Percentiles rank a stretch among this genome's conserved stretches.
phyloP scores from a whole-genome alignment of 306 rosid genomes.

The Rosa multiflora region DNA sequence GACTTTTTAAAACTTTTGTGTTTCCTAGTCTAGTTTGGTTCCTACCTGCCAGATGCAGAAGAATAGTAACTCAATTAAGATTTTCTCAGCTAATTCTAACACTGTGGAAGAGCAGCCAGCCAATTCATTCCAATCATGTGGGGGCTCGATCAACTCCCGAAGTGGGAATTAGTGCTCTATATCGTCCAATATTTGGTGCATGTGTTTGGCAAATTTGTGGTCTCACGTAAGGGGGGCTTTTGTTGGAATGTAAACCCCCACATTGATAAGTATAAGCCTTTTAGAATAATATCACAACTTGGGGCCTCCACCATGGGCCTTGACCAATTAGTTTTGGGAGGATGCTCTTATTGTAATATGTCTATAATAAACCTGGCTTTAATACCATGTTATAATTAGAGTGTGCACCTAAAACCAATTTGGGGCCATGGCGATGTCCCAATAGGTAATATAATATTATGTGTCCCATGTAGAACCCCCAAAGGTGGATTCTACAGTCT shows the following conservation, averaged over 20 bases:
- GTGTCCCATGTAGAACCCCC: background rate
- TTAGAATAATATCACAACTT: background rate
- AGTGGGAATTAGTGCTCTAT: background rate
- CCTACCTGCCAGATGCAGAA: slow-evolving; percentile 2
- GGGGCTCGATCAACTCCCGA: background rate
- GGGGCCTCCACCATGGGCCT: background rate
- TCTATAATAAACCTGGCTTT: background rate
- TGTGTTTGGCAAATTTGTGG: background rate
- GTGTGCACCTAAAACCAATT: background rate
- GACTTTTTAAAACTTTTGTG: background rate
- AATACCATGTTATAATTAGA: background rate
- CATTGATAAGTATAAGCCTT: background rate
- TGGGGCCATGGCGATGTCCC: background rate
- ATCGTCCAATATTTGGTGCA: background rate
- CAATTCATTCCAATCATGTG: background rate
- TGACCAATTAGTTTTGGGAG: background rate
- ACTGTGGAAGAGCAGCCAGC: background rate
- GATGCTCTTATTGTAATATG: background rate
- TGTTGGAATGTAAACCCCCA: background rate
- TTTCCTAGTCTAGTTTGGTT: background rate
- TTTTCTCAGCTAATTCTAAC: background rate
- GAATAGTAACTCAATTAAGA: background rate
- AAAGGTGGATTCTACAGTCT: background rate
- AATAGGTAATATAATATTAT: background rate
- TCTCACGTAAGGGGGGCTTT: background rate